Percentiles rank a stretch among this genome's conserved stretches.
Evolutionary conservation across 2,329 filamentous ascomycete species (phyloP).

Genomic region (Xylaria multiplex): DNA sequence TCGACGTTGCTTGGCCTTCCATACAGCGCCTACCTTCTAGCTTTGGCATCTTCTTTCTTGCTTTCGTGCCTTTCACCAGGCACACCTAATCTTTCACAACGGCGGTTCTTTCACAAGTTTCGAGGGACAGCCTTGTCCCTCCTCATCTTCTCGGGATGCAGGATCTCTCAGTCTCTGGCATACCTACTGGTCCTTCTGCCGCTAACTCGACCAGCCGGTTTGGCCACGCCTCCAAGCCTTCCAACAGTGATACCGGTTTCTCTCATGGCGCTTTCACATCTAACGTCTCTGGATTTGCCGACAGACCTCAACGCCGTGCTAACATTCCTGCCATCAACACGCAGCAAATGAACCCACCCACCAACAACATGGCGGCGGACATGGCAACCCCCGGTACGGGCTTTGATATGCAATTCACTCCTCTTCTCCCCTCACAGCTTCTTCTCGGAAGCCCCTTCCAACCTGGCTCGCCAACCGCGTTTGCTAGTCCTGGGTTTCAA

Average conservation of each 20-base stretch:
- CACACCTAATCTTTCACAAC: slow-evolving; percentile 76
- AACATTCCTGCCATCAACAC: slow-evolving; percentile 97
- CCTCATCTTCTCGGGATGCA: slow-evolving; percentile 92
- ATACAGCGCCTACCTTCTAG: slow-evolving; percentile 42
- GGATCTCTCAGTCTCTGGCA: slow-evolving; percentile 76
- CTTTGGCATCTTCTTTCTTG: slow-evolving; percentile 48
- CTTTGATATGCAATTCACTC: slow-evolving; percentile 98
- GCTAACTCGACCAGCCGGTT: slow-evolving; percentile 67
- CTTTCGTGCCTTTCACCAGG: slow-evolving; percentile 54
- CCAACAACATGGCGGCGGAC: slow-evolving; percentile 70
- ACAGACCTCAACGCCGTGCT: slow-evolving; percentile 82
- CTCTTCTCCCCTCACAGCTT: slow-evolving; percentile 91
- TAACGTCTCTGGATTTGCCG: slow-evolving; percentile 85
- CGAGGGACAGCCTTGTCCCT: slow-evolving; percentile 87
- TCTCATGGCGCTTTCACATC: slow-evolving; percentile 92
- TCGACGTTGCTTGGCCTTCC: slow-evolving; percentile 43
- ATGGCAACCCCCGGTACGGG: slow-evolving; percentile 87
- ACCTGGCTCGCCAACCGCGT: slow-evolving; percentile 89
- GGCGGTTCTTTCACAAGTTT: slow-evolving; percentile 80
- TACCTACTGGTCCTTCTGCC: slow-evolving; percentile 66
- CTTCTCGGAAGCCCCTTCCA: slow-evolving; percentile 97
- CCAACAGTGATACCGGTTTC: slow-evolving; percentile 86
- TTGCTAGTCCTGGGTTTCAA: slow-evolving; percentile 91
- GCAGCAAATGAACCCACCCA: slow-evolving; percentile 66
- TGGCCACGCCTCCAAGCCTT: slow-evolving; percentile 81